Base-by-base conservation (phyloP, 2,329 filamentous ascomycete genomes). In the Xylariaceae sp. region DNA sequence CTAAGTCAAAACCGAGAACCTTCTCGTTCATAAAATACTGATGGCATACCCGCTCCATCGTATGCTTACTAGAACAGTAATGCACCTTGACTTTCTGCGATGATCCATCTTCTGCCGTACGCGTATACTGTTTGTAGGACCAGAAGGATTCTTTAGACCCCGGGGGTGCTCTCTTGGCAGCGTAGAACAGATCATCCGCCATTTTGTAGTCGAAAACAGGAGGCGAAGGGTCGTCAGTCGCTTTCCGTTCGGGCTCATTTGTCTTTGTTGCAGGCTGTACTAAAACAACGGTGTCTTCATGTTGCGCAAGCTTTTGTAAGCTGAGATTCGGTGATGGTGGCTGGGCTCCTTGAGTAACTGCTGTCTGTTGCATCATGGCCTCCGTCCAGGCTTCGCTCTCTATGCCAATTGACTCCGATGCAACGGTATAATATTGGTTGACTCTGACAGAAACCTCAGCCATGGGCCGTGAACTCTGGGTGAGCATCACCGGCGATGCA, bases 1-100 rank as follows among this genome's bases (percentile, higher is more conserved):
- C 94, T 60, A 97, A 81, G 68, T 97, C 93, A 60, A 97, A 92
- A 0, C 93, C 93, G n/a, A 97, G 71, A 2, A 96, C 74, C 34
- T 84, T 79, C 67, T 95, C 86, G 23, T 82, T 64, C 34, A 87
- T 69, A 65, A 97, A 96, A 55, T 88, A 80, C 55, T 83, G 73
- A 16, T 84, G 77, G 56, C 85, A 79, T 6, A 90, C 82, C 5
- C 78, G 74, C 71, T 97, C 91, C 16, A 89, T 88, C 2, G 83
- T 84, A 31, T 85, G 77, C 40, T 81, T 82, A 54, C 79, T 88
- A 45, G 78, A 86, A 77, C 92, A 96, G 73, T 96, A 96, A 69
- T 94, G 86, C 1, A 96, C 85, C 54, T 81, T 83, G 41, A 91
- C 84, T 47, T 79, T 82, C 36, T 83, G 71, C 14, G 78, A 74